A percentile compares a stretch with the other conserved stretches of the same genome.
These are phyloP conservation scores for Bipolaris cookei DNA, from an alignment of 2,329 filamentous ascomycete species.

Conservation along the genomic window DNA sequence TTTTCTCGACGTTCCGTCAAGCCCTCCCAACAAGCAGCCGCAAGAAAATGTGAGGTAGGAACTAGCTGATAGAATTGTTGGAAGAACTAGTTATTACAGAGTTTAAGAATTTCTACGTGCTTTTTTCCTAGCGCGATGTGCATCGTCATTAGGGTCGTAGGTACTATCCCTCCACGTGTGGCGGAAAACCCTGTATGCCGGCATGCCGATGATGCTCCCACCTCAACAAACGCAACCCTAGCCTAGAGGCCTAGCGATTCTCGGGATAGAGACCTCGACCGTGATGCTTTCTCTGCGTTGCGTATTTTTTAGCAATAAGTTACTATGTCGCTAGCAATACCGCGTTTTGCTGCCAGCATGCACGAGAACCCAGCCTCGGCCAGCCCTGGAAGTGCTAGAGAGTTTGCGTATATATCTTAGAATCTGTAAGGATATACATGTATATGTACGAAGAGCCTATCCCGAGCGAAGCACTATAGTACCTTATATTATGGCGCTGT, in stretches of 20 bases:
- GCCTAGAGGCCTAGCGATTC: too few relatives aligned
- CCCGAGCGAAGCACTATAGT: neutral
- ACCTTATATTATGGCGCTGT: neutral
- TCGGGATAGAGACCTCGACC: too few relatives aligned
- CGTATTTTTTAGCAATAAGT: too few relatives aligned
- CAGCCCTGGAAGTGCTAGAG: neutral
- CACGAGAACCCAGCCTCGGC: neutral
- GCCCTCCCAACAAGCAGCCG: neutral
- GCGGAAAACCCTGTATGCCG: too few relatives aligned
- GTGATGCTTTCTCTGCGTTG: too few relatives aligned
- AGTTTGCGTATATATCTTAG: neutral
- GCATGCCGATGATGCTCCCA: too few relatives aligned
- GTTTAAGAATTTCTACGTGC: neutral
- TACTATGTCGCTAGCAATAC: neutral
- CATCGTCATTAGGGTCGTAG: neutral
- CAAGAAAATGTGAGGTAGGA: neutral
- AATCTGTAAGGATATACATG: neutral
- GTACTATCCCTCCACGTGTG: too few relatives aligned
- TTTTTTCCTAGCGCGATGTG: neutral
- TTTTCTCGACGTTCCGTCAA: neutral
- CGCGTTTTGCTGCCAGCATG: too few relatives aligned
- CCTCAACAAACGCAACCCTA: too few relatives aligned
- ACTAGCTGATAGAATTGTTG: neutral
- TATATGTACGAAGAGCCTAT: neutral
- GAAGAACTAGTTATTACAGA: neutral